Evolutionary conservation across 139 green algal genomes (phyloP), one percentile per base, ranked within the genome.

Genomic region (Desmodesmus armatus): DNA sequence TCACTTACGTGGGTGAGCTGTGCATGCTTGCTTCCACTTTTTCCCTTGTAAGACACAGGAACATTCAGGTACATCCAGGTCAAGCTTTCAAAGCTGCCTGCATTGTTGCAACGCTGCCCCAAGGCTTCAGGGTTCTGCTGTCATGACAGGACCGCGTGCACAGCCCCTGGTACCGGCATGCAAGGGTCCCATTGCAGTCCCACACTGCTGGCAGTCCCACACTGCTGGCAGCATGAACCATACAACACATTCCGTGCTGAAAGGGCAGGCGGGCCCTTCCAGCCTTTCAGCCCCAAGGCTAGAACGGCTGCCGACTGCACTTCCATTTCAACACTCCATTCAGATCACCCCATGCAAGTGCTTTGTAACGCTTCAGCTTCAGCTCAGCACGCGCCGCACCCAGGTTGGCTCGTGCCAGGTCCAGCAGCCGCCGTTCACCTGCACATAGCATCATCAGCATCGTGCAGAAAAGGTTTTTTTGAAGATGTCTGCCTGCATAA

Each of bases 361-460:
- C 29, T 60, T 94, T 91, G 88, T 90, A 93, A 27, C 83, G 67
- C 37, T 66, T 35, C 85, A 93, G 90, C 51, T 66, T 78, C 63
- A 94, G 76, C 53, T 82, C 69, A 15, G 89, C 91, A 0, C 91
- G 77, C 7, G 92, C 92, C 9, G 93, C 87, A 25, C 93, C 93
- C 31, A 96, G 80, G 82, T 95, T 95, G 29, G 94, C 86, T 43
- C 93, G 91, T 35, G 93, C 93, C 23, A 87, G 80, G 84, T 96
- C 93, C n/a, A 93, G 76, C 78, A 94, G 88, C 67, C 58, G 66
- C 15, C 87, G 84, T 78, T 96, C 89, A 51, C 74, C 76, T 82
- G 74, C 49, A 70, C 6, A 65, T n/a, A n/a, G 43, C 17, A 23
- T 29, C 41, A 9, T 25, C n/a, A 74, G 66, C 66, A 47, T 25